Percentiles rank a stretch among this genome's conserved stretches.
phyloP scores from a whole-genome alignment of 1,284 basidiomycete genomes.

The Prillingera fragicola region DNA sequence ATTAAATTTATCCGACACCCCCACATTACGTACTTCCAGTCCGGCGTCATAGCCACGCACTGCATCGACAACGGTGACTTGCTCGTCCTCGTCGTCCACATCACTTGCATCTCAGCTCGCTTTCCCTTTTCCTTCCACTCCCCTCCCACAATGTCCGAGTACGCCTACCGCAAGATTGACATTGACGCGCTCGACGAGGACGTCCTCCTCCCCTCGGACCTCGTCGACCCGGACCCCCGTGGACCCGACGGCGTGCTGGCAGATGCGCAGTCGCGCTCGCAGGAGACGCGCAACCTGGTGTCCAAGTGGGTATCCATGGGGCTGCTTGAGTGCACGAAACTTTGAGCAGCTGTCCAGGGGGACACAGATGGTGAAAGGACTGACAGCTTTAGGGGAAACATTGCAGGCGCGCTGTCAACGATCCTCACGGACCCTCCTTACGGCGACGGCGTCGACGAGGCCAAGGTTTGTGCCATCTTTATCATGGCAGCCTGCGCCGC shows the following conservation, averaged over 20 bases:
- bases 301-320: slow-evolving; percentile 58
- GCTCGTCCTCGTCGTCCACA: background rate
- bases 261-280: slow-evolving; percentile 70
- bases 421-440: slow-evolving; percentile 75
- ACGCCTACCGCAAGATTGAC: slow-evolving; percentile 85
- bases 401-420: slow-evolving; percentile 61
- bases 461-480: slow-evolving; percentile 61
- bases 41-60: background rate
- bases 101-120: background rate
- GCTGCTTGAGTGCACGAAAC: background rate
- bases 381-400: slow-evolving; percentile 58
- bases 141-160: slow-evolving; percentile 56
- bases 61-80: slow-evolving; percentile 1
- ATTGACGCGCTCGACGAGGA: slow-evolving; percentile 88
- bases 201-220: slow-evolving; percentile 71
- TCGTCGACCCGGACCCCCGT: slow-evolving; percentile 81
- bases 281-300: slow-evolving; percentile 65
- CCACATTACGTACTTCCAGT: no score
- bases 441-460: slow-evolving; percentile 75
- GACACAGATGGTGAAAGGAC: background rate
- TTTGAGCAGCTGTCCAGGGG: no score
- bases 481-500: background rate
- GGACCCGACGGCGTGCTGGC: slow-evolving; percentile 65
- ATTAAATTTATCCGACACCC: no score
- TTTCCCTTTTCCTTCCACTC: no score